Evolutionary conservation across 306 rosid genomes (phyloP).

Genomic region (Astragalus membranaceus): DNA sequence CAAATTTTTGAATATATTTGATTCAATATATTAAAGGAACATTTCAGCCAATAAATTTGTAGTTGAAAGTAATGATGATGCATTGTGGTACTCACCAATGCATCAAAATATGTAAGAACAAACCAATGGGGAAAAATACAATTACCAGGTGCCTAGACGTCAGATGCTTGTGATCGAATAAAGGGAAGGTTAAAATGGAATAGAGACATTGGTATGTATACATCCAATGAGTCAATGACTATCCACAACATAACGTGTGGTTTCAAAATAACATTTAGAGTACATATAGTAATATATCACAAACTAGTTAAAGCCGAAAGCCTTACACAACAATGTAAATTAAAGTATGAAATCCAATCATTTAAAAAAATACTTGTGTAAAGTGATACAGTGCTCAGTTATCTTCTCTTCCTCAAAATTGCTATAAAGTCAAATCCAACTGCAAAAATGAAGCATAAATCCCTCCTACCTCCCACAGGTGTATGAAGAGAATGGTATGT

Average conservation of each 20-base stretch:
- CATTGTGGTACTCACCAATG: neutral
- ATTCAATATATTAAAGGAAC: neutral
- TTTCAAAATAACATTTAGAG: neutral
- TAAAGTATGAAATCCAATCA: neutral
- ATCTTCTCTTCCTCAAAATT: neutral
- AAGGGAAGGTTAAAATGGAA: neutral
- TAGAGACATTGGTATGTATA: neutral
- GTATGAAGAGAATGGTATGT: constrained; percentile 68
- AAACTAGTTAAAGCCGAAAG: neutral
- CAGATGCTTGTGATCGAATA: neutral
- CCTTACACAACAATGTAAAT: constrained; percentile 2
- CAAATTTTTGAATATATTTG: neutral
- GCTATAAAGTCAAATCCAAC: neutral
- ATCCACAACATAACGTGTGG: neutral
- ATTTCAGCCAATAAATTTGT: neutral
- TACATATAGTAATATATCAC: neutral
- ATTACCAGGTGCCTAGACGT: neutral
- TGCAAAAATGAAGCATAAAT: neutral
- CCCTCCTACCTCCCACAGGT: constrained; percentile 52
- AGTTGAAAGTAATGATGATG: neutral
- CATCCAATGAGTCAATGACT: neutral
- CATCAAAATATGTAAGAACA: neutral
- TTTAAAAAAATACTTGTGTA: neutral
- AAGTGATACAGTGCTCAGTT: neutral
- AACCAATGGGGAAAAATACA: neutral